Conservation (phyloP, 2,329 filamentous ascomycete species). For the Didymella lethalis region DNA sequence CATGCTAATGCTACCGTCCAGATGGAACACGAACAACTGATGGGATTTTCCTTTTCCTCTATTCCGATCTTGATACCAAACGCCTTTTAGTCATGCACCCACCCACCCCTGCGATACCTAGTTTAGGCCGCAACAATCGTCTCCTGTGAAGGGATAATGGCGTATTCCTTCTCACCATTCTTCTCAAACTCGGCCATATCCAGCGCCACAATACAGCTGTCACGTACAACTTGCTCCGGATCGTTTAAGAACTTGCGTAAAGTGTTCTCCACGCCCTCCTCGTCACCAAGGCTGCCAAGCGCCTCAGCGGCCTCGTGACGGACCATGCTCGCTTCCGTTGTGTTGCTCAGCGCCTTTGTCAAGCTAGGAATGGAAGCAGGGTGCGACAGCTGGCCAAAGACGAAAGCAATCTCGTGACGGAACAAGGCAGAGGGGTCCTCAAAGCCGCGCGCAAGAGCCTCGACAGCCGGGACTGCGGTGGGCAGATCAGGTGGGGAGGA, state of each 20-base stretch:
- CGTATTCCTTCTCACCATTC: slow-evolving; percentile 88
- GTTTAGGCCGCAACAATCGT: slow-evolving; percentile 39
- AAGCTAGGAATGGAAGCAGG: slow-evolving; percentile 96
- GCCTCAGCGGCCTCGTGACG: slow-evolving; percentile 97
- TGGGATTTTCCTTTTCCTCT: slow-evolving; percentile 35
- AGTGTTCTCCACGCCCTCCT: slow-evolving; percentile 88
- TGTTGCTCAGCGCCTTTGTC: slow-evolving; percentile 77
- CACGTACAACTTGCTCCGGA: slow-evolving; percentile 89
- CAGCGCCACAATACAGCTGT: slow-evolving; percentile 92
- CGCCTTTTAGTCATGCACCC: slow-evolving; percentile 36
- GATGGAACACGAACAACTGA: slow-evolving; percentile 69
- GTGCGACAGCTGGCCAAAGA: slow-evolving; percentile 95
- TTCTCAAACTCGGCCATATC: slow-evolving; percentile 99
- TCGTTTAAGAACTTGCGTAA: slow-evolving; percentile 86
- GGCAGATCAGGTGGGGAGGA: slow-evolving; percentile 91
- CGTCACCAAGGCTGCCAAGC: slow-evolving; percentile 89
- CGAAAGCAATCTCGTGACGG: slow-evolving; percentile 97
- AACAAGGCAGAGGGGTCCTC: slow-evolving; percentile 89
- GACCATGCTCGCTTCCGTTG: slow-evolving; percentile 91
- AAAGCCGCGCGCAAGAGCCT: slow-evolving; percentile 85
- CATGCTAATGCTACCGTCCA: slow-evolving; percentile 39
- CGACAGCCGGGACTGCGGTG: slow-evolving; percentile 85
- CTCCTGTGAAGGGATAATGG: slow-evolving; percentile 72
- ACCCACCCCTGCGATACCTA: not conserved
- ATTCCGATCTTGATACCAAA: slow-evolving; percentile 30